Evolutionary conservation across 1,139 yeast genomes (phyloP).

Genomic region (Debaryomycetaceae sp.): DNA sequence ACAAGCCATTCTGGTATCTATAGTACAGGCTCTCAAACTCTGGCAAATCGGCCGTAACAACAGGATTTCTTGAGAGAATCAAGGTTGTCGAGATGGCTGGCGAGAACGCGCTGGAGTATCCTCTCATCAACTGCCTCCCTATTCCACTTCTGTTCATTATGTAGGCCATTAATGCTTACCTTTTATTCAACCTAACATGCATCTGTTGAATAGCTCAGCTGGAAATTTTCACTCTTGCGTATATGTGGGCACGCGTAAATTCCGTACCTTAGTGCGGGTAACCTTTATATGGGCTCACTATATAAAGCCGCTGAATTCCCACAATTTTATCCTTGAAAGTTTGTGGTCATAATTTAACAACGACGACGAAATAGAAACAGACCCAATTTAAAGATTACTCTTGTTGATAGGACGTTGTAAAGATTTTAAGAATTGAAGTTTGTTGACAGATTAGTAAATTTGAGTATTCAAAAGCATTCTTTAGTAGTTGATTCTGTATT

Average conservation of each 20-base stretch:
- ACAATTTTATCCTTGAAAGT: background rate
- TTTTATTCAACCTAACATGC: background rate
- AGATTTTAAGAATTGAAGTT: background rate
- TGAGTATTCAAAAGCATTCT: background rate
- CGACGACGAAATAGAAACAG: background rate
- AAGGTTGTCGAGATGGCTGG: slow-evolving; percentile 38
- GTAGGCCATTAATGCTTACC: background rate
- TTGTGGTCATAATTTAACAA: background rate
- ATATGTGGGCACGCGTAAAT: slow-evolving; percentile 4
- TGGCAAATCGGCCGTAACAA: slow-evolving; percentile 73
- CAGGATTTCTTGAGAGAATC: slow-evolving; percentile 75
- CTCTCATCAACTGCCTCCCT: slow-evolving; percentile 8
- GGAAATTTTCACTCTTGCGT: slow-evolving; percentile 11
- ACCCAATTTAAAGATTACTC: background rate
- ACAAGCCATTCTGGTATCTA: slow-evolving; percentile 79
- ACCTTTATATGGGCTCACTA: background rate
- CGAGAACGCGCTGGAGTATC: slow-evolving; percentile 7
- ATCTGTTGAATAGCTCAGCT: background rate
- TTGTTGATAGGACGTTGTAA: background rate
- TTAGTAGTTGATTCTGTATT: background rate
- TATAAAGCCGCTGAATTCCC: background rate
- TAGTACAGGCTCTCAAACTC: slow-evolving; percentile 74
- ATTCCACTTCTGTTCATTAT: slow-evolving; percentile 4
- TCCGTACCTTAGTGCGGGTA: slow-evolving; percentile 2
- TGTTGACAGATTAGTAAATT: background rate